phyloP scores from a whole-genome alignment of 805 yeast species.

The Cyberlindnera mississippiensis region DNA sequence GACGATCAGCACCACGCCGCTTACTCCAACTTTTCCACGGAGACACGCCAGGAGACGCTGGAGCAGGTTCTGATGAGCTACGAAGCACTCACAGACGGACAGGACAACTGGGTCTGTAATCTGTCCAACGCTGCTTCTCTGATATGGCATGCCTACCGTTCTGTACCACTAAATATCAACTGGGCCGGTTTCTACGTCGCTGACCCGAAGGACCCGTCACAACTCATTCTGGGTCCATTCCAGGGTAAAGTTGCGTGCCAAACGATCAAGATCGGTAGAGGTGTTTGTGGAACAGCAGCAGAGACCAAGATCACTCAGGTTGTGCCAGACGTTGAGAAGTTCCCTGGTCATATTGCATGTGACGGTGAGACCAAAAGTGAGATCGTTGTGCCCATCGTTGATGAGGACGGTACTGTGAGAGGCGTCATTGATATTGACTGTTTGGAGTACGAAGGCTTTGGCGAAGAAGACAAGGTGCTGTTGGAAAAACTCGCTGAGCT shows the following conservation, averaged over 20 bases:
- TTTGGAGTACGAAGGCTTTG: conserved; percentile 59
- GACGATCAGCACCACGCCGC: conserved; percentile 65
- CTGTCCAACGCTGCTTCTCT: conserved; percentile 82
- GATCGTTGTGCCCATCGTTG: conserved; percentile 80
- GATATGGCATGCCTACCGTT: conserved; percentile 81
- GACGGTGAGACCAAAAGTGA: conserved; percentile 94
- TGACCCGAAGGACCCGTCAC: conserved; percentile 29
- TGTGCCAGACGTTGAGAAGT: conserved; percentile 71
- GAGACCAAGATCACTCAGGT: conserved; percentile 53
- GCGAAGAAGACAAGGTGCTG: conserved; percentile 50
- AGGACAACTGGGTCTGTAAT: conserved; percentile 84
- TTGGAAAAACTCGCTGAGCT: conserved; percentile 56
- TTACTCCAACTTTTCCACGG: conserved; percentile 46
- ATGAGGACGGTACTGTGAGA: conserved; percentile 36
- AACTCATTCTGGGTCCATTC: conserved; percentile 82
- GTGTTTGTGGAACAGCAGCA: conserved; percentile 93
- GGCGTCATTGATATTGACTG: conserved; percentile 93
- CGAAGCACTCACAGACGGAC: conserved; percentile 57
- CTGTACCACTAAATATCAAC: conserved; percentile 56
- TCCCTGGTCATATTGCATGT: conserved; percentile 95
- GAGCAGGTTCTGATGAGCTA: conserved; percentile 57
- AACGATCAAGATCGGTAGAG: conserved; percentile 67
- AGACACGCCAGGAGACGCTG: conserved; percentile 49
- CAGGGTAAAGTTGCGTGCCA: conserved; percentile 98
- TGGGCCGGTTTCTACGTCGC: conserved; percentile 92